Evolutionary conservation across 306 rosid genomes (phyloP), one percentile per base, ranked within the genome.

Genomic region (Astragalus glycyphyllos): DNA sequence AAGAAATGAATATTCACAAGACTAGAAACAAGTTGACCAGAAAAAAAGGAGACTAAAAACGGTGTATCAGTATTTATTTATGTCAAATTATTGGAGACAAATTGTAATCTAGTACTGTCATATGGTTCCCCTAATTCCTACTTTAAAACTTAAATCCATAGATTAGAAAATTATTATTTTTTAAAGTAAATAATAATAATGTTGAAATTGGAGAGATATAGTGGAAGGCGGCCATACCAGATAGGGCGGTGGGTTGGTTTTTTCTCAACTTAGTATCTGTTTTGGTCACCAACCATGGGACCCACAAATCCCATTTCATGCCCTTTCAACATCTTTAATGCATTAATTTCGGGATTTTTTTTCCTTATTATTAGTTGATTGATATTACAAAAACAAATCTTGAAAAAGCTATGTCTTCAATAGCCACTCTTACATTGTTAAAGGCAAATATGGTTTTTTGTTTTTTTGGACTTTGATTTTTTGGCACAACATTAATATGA

Each of bases 201-300:
- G 23, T 34, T 20, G 1, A 10, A 66, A 6, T 13, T 38, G 10
- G 12, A 5, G 53, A 58, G 12, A 5, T 48, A 58, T 50, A 68
- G 77, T 81, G 84, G 84, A 58, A 32, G 92, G 82, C 86, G 81
- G 90, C 88, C 65, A 44, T 49, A 50, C 3, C n/a, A 17, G 11
- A n/a, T 53, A 15, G 64, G 69, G 40, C 34, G 77, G 64, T 53
- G 70, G 79, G 72, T 75, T 66, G 67, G 42, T 48, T 35, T 54
- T 53, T 81, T 17, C 55, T 71, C 47, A 34, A 38, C 34, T 73
- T 64, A 56, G 56, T 47, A 75, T 77, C 83, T 45, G 71, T 14
- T 85, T 85, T 69, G 89, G 86, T 80, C 77, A 84, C 84, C 89
- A 83, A 84, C 69, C 47, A 8, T 78, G 61, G 96, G 90, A 8